Evolutionary conservation across 352 stramenopile genomes (phyloP), one percentile per base, ranked within the genome.

Genomic region (Phytophthora parvispora): DNA sequence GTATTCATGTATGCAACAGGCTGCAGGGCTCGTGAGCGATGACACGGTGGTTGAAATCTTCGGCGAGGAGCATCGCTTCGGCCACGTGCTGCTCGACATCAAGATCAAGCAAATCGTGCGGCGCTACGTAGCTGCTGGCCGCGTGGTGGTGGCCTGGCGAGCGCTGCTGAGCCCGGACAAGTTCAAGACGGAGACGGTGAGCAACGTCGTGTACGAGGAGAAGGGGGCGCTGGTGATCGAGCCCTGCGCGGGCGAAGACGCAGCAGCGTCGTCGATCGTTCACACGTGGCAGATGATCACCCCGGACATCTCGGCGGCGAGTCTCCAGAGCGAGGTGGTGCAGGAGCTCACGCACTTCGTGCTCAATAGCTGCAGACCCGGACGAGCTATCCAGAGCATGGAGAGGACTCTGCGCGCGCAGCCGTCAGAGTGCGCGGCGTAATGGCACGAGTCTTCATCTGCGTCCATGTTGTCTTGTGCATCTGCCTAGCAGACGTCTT

Each of bases 31-130:
- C 36, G 60, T 69, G 6, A 51, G 70, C 0, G 77, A 87, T 55
- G 80, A 90, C 61, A 90, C 77, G 22, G 80, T 92, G n/a, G 54
- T 84, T 40, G 81, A 92, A 56, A 78, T 78, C 72, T 85, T 88
- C 64, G 77, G 76, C 20, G 62, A 90, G 25, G 76, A 85, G 69
- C 58, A 87, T 52, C 54, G 73, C n/a, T 75, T 75, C 8, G 83
- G 83, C 31, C 51, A 72, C 22, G 78, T 76, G 6, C 67, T 59
- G 15, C 62, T 80, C 6, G 64, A 85, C 25, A 77, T 89, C 59
- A 77, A 75, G 10, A 67, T 90, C 16, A 81, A 85, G 58, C 69
- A 88, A 51, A 80, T 74, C 20, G 28, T 85, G 32, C 77, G 81
- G 7, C 78, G 72, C 22, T 88, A 83, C 50, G 52, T 75, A 6